Conservation (phyloP, 305 asterid species). For the Solanum hybrid region DNA sequence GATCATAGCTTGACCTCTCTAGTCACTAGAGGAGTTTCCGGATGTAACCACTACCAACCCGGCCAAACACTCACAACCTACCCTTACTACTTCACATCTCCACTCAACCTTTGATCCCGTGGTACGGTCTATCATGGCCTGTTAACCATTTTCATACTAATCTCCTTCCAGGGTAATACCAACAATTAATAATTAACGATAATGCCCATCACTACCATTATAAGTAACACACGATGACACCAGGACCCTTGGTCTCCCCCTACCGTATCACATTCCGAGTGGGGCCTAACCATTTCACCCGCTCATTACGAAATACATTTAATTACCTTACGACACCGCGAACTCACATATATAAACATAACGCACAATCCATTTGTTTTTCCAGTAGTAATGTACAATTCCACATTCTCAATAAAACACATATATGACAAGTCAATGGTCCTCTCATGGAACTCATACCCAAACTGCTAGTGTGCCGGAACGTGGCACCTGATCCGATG, state of each 20-base stretch:
- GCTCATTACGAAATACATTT: neutral
- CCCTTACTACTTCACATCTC: neutral
- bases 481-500: neutral
- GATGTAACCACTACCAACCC: neutral
- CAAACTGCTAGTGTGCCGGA: neutral
- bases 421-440: neutral
- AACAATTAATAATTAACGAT: no score
- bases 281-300: neutral
- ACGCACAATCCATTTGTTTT: neutral
- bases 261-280: neutral
- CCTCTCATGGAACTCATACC: neutral
- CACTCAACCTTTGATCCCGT: neutral
- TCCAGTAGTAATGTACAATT: neutral
- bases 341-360: neutral
- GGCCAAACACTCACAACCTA: neutral
- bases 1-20: neutral
- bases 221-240: neutral
- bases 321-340: neutral
- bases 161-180: neutral
- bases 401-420: neutral
- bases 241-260: neutral
- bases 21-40: neutral
- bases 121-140: neutral
- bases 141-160: neutral
- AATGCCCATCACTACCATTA: neutral